These are phyloP conservation scores for Rhodomyrtus psidioides DNA, from an alignment of 441 rosid genomes.

Conservation along the genomic window DNA sequence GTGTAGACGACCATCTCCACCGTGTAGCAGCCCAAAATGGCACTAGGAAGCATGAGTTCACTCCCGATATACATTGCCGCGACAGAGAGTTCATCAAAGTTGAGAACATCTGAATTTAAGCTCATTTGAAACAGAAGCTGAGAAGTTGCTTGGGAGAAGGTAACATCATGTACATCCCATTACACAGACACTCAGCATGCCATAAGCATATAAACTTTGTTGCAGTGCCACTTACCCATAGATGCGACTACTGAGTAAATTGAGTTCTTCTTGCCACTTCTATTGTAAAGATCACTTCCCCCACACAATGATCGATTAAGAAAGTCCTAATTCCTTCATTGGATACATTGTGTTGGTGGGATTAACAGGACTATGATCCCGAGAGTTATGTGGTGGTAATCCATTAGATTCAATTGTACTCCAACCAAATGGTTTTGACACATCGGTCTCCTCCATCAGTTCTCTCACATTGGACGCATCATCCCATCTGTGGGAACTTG, in stretches of 20 bases:
- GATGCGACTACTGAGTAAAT: neutral
- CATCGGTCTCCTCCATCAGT: constrained; percentile 32
- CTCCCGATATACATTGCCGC: neutral
- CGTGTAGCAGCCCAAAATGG: neutral
- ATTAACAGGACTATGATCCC: neutral
- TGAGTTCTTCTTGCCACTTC: neutral
- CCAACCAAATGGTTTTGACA: constrained; percentile 40
- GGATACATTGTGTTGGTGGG: neutral
- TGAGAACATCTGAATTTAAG: neutral
- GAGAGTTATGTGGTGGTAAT: neutral
- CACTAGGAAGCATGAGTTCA: neutral
- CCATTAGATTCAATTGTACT: constrained; percentile 29
- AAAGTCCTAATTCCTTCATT: neutral
- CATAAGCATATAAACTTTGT: neutral
- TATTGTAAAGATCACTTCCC: neutral
- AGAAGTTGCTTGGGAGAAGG: neutral
- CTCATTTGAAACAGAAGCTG: neutral
- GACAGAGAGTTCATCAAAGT: neutral
- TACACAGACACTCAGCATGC: neutral
- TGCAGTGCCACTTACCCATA: neutral
- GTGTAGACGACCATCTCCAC: neutral
- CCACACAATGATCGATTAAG: neutral
- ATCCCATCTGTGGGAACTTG: constrained; percentile 56
- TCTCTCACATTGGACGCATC: constrained; percentile 46
- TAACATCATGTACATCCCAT: neutral